Base-by-base conservation (phyloP, 2,329 filamentous ascomycete species). In the Hymenotorrendiella dingleyae region DNA sequence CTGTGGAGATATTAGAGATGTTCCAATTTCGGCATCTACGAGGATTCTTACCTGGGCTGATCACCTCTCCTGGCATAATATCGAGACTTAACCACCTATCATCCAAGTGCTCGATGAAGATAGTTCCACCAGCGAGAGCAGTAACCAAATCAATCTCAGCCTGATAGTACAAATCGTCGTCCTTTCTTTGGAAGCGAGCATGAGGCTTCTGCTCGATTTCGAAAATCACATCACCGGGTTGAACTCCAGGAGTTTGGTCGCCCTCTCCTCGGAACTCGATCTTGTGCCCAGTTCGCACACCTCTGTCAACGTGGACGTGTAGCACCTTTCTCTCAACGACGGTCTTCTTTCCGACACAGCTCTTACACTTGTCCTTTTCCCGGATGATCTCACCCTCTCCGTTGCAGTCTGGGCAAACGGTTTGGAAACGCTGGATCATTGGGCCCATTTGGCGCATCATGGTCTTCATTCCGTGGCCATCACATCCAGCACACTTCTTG, bases 381-480 rank as follows among this genome's bases (percentile, higher is more conserved):
- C 87, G 88, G 66, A 98, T 91, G 54, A 84, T 89, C 73, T 98
- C 93, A 48, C 93, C 91, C 68, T 98, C 93, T 51, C 94, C 94
- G 58, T 93, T 91, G 66, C 93, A 98, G 70, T 98, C 94, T 21
- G 90, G 86, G 78, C 93, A 98, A 58, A 96, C 90, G 22, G 91
- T 97, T 76, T 98, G 93, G 81, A 98, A 98, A 45, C 93, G 87
- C 72, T 98, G 94, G 58, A 98, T 97, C 93, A 98, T 98, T 47
- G 93, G 93, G 39, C 93, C 93, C 90, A 98, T 97, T 71, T 98
- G 93, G 64, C 94, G 86, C 93, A 98, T 96, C 91, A 98, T 97
- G 29, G 87, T 96, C 84, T 97, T 97, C 86, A 96, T 95, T 68
- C 93, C 93, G 52, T 85, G 80, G 54, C 93, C 93, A 60, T 94